Evolutionary conservation across 257 asterid species (phyloP).

Genomic region (Primulina eburnea): DNA sequence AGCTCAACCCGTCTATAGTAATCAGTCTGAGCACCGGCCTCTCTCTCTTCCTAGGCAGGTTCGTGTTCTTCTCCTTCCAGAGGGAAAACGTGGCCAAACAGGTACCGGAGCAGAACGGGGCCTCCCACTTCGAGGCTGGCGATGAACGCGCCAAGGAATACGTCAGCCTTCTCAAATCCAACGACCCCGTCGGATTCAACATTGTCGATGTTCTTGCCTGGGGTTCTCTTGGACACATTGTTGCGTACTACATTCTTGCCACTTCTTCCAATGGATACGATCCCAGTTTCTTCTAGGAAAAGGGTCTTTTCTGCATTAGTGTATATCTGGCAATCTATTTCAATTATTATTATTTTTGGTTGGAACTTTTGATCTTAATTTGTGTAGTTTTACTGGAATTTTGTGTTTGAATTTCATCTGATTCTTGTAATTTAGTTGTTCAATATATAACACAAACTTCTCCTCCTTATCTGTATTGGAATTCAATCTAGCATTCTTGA

Average conservation of each 20-base stretch:
- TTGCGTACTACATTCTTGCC: constrained; percentile 88
- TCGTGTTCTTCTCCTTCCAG: constrained; percentile 95
- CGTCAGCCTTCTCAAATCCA: constrained; percentile 82
- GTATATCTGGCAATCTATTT: not conserved
- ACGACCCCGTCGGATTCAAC: constrained; percentile 94
- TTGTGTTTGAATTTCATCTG: not conserved
- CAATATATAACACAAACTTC: not conserved
- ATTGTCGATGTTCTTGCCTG: constrained; percentile 92
- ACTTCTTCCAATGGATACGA: constrained; percentile 96
- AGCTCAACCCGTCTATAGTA: constrained; percentile 69
- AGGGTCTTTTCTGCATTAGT: not conserved
- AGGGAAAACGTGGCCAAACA: constrained; percentile 92
- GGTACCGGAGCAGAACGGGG: constrained; percentile 91
- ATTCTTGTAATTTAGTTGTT: not conserved
- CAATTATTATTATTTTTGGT: not conserved
- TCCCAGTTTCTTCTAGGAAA: constrained; percentile 64
- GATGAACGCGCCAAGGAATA: constrained; percentile 89
- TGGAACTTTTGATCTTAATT: not conserved
- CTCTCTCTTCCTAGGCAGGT: constrained; percentile 80
- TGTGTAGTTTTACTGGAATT: not conserved
- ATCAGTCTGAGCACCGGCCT: constrained; percentile 93
- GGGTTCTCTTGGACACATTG: constrained; percentile 96
- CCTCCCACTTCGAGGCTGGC: constrained; percentile 87
- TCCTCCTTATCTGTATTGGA: not conserved
- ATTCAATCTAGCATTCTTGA: not conserved